Percentiles rank a stretch among this genome's conserved stretches.
Conservation (phyloP, 1,284 basidiomycete species). For the Golubevia pallescens region DNA sequence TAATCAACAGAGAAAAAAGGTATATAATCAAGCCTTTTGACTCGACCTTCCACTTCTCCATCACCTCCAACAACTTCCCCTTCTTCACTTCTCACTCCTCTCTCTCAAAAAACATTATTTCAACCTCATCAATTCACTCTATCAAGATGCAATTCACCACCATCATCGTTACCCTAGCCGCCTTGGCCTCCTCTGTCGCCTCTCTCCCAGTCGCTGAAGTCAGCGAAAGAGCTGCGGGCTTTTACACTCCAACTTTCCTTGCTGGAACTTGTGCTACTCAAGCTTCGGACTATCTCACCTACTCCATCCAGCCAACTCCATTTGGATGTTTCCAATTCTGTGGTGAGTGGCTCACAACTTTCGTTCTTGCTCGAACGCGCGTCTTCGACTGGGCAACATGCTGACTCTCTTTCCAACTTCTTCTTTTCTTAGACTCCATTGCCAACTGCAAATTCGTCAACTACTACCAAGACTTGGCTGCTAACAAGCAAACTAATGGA, state of each 20-base stretch:
- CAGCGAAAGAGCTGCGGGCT: no score
- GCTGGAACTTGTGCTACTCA: not conserved
- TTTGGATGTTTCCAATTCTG: not conserved
- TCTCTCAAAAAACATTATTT: no score
- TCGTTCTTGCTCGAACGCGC: not conserved
- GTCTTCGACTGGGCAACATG: not conserved
- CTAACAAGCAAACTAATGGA: not conserved
- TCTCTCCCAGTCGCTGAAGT: not conserved
- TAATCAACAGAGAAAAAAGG: no score
- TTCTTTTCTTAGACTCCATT: not conserved
- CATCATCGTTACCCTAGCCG: not conserved
- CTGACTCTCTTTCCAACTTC: not conserved
- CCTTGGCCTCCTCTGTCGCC: not conserved
- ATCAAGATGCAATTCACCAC: no score
- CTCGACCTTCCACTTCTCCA: no score
- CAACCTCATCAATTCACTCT: no score
- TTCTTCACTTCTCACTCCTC: no score
- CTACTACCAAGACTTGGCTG: not conserved
- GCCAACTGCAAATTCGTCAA: not conserved
- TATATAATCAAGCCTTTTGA: no score
- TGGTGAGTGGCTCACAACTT: not conserved
- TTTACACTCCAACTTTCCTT: not conserved
- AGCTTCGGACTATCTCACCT: not conserved
- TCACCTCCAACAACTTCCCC: no score
- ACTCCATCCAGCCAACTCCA: not conserved